These are phyloP conservation scores for Dipodascus geniculatus DNA, from an alignment of 805 yeast genomes.

Conservation along the genomic window DNA sequence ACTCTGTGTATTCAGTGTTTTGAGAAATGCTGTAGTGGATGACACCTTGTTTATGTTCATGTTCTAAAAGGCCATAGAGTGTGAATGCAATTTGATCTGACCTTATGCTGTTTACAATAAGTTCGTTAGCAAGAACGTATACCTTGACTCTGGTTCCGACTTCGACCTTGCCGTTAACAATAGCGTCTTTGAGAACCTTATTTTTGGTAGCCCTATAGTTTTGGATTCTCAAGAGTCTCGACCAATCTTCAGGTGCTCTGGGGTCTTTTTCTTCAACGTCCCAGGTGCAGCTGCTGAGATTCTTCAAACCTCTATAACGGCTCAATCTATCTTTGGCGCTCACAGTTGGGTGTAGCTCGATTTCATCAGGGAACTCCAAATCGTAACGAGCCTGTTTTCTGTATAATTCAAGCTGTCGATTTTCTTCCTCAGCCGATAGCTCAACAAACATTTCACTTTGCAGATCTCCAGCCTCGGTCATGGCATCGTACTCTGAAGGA, in stretches of 20 bases:
- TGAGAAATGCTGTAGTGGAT: conserved; percentile 72
- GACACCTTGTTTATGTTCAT: conserved; percentile 79
- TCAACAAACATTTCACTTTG: conserved; percentile 57
- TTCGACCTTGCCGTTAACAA: conserved; percentile 30
- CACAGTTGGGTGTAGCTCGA: conserved; percentile 68
- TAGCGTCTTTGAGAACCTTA: conserved; percentile 49
- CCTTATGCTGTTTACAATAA: conserved; percentile 44
- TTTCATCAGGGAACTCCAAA: conserved; percentile 89
- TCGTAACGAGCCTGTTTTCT: conserved; percentile 69
- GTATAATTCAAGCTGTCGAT: conserved; percentile 57
- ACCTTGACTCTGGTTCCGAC: conserved; percentile 60
- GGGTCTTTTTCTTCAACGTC: conserved; percentile 73
- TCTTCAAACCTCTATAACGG: conserved; percentile 80
- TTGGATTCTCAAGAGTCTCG: conserved; percentile 56
- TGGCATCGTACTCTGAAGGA: conserved; percentile 23
- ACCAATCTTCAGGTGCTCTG: conserved; percentile 69
- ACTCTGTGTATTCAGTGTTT: conserved; percentile 77
- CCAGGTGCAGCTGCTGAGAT: conserved; percentile 74
- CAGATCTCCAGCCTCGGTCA: conserved; percentile 34
- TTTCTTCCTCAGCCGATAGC: conserved; percentile 71
- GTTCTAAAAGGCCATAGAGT: conserved; percentile 63
- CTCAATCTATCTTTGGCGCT: conserved; percentile 63
- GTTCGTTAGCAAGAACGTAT: conserved; percentile 35
- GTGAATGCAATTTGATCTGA: conserved; percentile 40
- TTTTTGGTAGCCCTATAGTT: conserved; percentile 70